These are phyloP conservation scores for Bolboschoenus planiculmis DNA, from an alignment of 176 grass and related monocot genomes.

Conservation along the genomic window DNA sequence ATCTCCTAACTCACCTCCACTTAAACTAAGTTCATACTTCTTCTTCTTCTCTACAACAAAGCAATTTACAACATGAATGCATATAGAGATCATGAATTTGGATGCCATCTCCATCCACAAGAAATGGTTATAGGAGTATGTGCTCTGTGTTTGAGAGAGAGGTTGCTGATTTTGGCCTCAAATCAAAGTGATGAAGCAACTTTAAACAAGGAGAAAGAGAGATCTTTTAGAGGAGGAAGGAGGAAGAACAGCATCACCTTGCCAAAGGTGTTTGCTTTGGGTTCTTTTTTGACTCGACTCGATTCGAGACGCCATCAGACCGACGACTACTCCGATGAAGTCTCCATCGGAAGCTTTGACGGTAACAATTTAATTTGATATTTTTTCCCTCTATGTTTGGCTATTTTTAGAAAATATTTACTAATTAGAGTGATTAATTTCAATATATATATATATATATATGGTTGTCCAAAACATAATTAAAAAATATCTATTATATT, in stretches of 20 bases:
- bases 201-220: background rate
- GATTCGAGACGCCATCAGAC: conserved; percentile 38
- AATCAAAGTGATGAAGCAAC: conserved; percentile 10
- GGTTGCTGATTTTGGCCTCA: conserved; percentile 53
- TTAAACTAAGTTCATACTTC: background rate
- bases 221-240: conserved; percentile 14
- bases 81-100: background rate
- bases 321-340: background rate
- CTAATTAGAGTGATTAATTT: background rate
- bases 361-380: conserved; percentile 32
- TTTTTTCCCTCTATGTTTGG: background rate
- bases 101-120: conserved; percentile 61
- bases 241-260: conserved; percentile 40
- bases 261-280: conserved; percentile 58
- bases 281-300: conserved; percentile 63
- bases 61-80: conserved; percentile 18
- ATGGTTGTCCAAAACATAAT: no score
- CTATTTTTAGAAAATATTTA: background rate
- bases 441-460: background rate
- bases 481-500: background rate
- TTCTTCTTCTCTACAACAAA: background rate
- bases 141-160: conserved; percentile 67
- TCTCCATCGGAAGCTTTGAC: conserved; percentile 58
- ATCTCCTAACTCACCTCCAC: background rate
- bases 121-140: conserved; percentile 64